phyloP scores from a whole-genome alignment of 2,329 filamentous ascomycete species.

The Septoria petroselini region DNA sequence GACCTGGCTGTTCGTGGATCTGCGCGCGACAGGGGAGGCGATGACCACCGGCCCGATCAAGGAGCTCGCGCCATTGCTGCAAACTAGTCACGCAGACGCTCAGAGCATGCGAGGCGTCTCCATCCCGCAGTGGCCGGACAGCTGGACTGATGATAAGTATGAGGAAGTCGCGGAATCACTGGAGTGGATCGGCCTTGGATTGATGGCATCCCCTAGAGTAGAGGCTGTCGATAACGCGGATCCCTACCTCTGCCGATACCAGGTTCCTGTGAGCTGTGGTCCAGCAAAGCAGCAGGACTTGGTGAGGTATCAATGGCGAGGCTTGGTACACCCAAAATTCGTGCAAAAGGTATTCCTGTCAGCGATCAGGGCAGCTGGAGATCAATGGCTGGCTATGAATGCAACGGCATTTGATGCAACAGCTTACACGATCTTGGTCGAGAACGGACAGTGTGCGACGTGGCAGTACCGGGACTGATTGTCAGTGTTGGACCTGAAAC shows the following conservation, averaged over 20 bases:
- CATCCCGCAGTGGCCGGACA: constrained; percentile 34
- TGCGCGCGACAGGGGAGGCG: constrained; percentile 32
- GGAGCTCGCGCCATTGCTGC: constrained; percentile 37
- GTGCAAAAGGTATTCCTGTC: constrained; percentile 33
- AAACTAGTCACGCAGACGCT: constrained; percentile 30
- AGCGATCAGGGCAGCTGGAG: constrained; percentile 28
- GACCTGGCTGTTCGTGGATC: constrained; percentile 76
- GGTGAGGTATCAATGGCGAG: constrained; percentile 43
- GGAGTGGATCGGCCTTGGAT: constrained; percentile 71
- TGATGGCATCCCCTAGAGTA: constrained; percentile 64
- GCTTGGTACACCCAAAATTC: constrained; percentile 42
- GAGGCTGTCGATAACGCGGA: constrained; percentile 59
- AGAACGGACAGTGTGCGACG: constrained; percentile 27
- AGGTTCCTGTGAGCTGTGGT: constrained; percentile 45
- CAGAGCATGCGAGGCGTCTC: constrained; percentile 29
- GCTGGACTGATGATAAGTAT: constrained; percentile 49
- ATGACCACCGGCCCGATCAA: constrained; percentile 21
- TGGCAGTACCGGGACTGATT: constrained; percentile 40
- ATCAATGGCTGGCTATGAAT: constrained; percentile 36
- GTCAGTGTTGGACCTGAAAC: too few relatives aligned
- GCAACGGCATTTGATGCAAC: constrained; percentile 33
- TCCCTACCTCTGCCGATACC: constrained; percentile 66
- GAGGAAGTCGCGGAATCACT: constrained; percentile 65
- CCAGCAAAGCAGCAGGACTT: constrained; percentile 30
- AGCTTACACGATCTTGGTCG: constrained; percentile 34